Conservation (phyloP, 208 protist genomes). For the Vickermania spadyakhi region DNA sequence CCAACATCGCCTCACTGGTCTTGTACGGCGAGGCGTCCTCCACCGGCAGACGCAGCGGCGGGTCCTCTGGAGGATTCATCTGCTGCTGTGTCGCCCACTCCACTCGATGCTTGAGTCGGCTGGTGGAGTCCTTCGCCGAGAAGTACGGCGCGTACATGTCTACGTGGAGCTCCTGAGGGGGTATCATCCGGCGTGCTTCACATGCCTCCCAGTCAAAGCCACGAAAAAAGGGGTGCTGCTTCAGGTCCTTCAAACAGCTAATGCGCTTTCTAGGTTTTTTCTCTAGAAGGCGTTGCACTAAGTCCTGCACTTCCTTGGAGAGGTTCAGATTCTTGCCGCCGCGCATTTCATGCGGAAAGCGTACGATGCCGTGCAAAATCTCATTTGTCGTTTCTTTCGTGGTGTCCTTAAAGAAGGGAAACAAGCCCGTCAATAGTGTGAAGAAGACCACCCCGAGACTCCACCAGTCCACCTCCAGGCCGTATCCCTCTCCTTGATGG, state of each 20-base stretch:
- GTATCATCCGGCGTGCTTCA: slow-evolving; percentile 27
- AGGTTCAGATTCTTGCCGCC: slow-evolving; percentile 6
- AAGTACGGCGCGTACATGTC: slow-evolving; percentile 27
- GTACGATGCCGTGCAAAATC: slow-evolving; percentile 26
- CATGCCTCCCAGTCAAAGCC: slow-evolving; percentile 74
- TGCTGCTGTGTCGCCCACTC: background rate
- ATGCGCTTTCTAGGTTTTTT: slow-evolving; percentile 49
- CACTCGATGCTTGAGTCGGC: background rate
- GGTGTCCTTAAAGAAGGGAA: slow-evolving; percentile 53
- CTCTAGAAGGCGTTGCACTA: slow-evolving; percentile 35
- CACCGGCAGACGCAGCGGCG: background rate
- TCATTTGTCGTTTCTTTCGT: slow-evolving; percentile 42
- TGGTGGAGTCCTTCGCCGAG: background rate
- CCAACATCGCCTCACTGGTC: slow-evolving; percentile 4
- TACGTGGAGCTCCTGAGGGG: slow-evolving; percentile 46
- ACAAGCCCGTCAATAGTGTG: slow-evolving; percentile 63
- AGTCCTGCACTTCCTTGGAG: slow-evolving; percentile 20
- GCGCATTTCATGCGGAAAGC: slow-evolving; percentile 32
- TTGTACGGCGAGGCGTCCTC: background rate
- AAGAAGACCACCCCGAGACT: slow-evolving; percentile 71
- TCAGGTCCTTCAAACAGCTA: slow-evolving; percentile 25
- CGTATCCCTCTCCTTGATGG: slow-evolving; percentile 32
- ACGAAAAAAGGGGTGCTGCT: slow-evolving; percentile 46
- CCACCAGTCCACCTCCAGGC: slow-evolving; percentile 78
- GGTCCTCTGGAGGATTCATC: background rate